A percentile compares a stretch with the other conserved stretches of the same genome.
These are phyloP conservation scores for Plectosphaerella plurivora DNA, from an alignment of 2,329 filamentous ascomycete species.

Conservation along the genomic window DNA sequence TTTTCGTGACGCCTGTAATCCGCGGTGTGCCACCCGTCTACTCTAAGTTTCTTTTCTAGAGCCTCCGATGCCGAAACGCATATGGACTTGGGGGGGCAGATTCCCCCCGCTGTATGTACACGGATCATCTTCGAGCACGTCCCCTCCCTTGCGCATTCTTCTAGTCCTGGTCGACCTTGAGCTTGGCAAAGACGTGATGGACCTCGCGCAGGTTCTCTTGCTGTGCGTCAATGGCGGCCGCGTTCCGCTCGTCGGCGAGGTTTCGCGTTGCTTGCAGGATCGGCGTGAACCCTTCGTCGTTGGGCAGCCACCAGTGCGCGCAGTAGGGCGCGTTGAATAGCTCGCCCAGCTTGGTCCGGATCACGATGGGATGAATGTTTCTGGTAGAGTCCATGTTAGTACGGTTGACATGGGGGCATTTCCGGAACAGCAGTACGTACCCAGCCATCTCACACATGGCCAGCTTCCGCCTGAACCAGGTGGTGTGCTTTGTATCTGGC, in stretches of 20 bases:
- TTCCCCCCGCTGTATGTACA: too few relatives aligned
- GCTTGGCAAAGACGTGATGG: slow-evolving; percentile 65
- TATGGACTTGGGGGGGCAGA: too few relatives aligned
- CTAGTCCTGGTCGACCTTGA: slow-evolving; percentile 28
- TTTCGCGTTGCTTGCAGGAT: slow-evolving; percentile 73
- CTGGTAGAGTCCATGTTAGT: slow-evolving; percentile 38
- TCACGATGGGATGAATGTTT: slow-evolving; percentile 74
- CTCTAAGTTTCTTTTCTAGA: too few relatives aligned
- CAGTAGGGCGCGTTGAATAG: slow-evolving; percentile 69
- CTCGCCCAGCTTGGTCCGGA: slow-evolving; percentile 71
- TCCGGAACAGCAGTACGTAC: slow-evolving; percentile 42
- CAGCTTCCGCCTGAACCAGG: slow-evolving; percentile 78
- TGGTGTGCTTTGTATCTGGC: slow-evolving; percentile 63
- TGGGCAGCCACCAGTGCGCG: slow-evolving; percentile 83
- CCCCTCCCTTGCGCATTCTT: background rate
- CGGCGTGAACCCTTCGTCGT: slow-evolving; percentile 69
- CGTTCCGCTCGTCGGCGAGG: slow-evolving; percentile 75
- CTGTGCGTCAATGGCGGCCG: slow-evolving; percentile 51
- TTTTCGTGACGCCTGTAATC: too few relatives aligned
- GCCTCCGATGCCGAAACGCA: too few relatives aligned
- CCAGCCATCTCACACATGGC: slow-evolving; percentile 73
- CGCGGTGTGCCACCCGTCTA: too few relatives aligned
- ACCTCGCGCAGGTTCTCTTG: slow-evolving; percentile 69
- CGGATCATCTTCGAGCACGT: too few relatives aligned
- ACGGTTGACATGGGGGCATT: background rate